Conservation (phyloP, 2,329 filamentous ascomycete species). For the Apiospora pterosperma region DNA sequence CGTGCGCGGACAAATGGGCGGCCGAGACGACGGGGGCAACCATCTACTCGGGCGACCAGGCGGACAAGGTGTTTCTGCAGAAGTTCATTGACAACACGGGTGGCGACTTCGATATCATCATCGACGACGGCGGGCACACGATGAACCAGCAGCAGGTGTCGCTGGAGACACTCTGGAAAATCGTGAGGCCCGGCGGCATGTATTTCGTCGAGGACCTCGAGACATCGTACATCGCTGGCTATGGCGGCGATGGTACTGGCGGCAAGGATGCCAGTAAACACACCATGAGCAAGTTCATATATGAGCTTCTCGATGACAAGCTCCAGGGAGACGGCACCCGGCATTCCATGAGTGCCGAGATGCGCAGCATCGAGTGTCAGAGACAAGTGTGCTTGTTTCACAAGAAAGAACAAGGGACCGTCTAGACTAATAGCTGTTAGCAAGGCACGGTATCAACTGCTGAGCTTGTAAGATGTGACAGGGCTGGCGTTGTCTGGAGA, state of each 20-base stretch:
- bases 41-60: conserved; percentile 38
- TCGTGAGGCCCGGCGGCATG: conserved; percentile 31
- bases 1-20: conserved; percentile 33
- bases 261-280: conserved; percentile 16
- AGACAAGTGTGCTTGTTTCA: conserved; percentile 24
- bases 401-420: conserved; percentile 16
- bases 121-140: conserved; percentile 36
- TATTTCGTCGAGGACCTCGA: conserved; percentile 33
- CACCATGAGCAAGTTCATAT: conserved; percentile 24
- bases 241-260: conserved; percentile 20
- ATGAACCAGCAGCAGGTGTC: conserved; percentile 35
- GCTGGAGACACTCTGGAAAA: conserved; percentile 31
- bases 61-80: conserved; percentile 31
- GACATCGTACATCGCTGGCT: conserved; percentile 23
- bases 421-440: background rate
- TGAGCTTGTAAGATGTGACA: background rate
- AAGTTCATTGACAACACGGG: conserved; percentile 29
- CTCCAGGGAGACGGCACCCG: conserved; percentile 14
- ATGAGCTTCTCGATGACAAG: conserved; percentile 23
- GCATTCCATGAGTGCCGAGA: conserved; percentile 18
- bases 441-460: background rate
- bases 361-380: conserved; percentile 27
- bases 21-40: conserved; percentile 30
- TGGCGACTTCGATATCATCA: conserved; percentile 35
- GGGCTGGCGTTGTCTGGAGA: background rate